Percentiles rank a stretch among this genome's conserved stretches.
Conservation (phyloP, 2,329 filamentous ascomycete species). For the Xylogone sp. region DNA sequence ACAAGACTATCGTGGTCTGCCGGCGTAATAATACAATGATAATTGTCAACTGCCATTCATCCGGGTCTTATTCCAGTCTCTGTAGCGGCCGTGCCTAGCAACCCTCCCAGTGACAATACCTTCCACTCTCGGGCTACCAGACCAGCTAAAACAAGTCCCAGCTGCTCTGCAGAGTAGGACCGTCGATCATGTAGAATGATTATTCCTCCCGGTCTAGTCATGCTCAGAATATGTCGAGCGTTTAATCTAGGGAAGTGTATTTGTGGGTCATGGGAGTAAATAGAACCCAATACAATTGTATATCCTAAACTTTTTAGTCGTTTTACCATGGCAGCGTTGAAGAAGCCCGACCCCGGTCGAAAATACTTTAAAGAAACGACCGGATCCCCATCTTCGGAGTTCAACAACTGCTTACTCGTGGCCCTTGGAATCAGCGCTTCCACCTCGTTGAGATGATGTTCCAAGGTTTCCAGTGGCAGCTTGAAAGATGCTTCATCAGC, state of each 20-base stretch:
- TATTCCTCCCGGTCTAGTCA: slow-evolving; percentile 71
- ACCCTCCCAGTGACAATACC: slow-evolving; percentile 66
- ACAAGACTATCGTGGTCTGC: too few species aligned
- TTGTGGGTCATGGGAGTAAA: slow-evolving; percentile 92
- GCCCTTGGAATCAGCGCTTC: slow-evolving; percentile 42
- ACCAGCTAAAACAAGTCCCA: slow-evolving; percentile 68
- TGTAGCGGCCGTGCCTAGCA: slow-evolving; percentile 41
- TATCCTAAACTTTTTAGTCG: slow-evolving; percentile 61
- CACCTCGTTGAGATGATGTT: slow-evolving; percentile 60
- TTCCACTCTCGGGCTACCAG: slow-evolving; percentile 65
- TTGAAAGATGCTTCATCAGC: slow-evolving; percentile 71
- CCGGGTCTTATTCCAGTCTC: not conserved
- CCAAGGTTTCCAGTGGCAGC: slow-evolving; percentile 56
- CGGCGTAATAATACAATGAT: not conserved
- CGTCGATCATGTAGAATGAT: slow-evolving; percentile 84
- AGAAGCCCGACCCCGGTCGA: slow-evolving; percentile 81
- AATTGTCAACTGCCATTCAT: not conserved
- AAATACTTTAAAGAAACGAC: slow-evolving; percentile 54
- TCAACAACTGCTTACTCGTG: slow-evolving; percentile 42
- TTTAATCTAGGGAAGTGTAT: slow-evolving; percentile 67
- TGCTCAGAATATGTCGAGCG: slow-evolving; percentile 74
- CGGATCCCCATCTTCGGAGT: slow-evolving; percentile 40
- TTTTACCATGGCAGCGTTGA: slow-evolving; percentile 65
- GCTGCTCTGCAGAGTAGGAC: slow-evolving; percentile 79
- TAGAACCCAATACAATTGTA: slow-evolving; percentile 71